Conservation (phyloP, 345 rosid species). For the Pistacia vera region DNA sequence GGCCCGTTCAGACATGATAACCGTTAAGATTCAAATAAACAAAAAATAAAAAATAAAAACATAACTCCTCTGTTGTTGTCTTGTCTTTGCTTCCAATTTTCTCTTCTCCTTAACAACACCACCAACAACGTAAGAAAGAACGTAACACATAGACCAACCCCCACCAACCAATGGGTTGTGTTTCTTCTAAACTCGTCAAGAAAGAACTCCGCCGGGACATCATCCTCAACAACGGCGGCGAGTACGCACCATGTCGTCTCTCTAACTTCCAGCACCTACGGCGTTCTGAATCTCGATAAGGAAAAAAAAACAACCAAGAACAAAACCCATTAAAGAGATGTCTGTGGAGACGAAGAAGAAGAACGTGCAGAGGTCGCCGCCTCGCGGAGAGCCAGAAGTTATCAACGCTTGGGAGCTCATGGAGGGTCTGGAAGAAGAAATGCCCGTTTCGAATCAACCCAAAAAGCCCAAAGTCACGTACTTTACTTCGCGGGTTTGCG, state of each 20-base stretch:
- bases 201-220: slow-evolving; percentile 58
- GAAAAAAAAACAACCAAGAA: slow-evolving; percentile 10
- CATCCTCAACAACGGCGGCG: slow-evolving; percentile 57
- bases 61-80: slow-evolving; percentile 11
- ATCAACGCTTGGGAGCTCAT: slow-evolving; percentile 85
- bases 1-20: slow-evolving; percentile 52
- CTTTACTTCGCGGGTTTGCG: slow-evolving; percentile 36
- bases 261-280: slow-evolving; percentile 89
- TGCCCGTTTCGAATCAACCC: slow-evolving; percentile 25
- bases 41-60: slow-evolving; percentile 17
- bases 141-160: slow-evolving; percentile 10
- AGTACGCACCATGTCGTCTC: slow-evolving; percentile 68
- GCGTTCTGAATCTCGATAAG: slow-evolving; percentile 66
- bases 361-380: slow-evolving; percentile 34
- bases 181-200: slow-evolving; percentile 66
- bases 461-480: slow-evolving; percentile 58
- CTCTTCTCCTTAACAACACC: not conserved
- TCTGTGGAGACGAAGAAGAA: slow-evolving; percentile 28
- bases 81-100: slow-evolving; percentile 1
- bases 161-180: slow-evolving; percentile 75
- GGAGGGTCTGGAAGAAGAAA: slow-evolving; percentile 80
- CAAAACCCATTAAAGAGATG: slow-evolving; percentile 25
- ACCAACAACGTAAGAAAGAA: not conserved
- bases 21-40: slow-evolving; percentile 36
- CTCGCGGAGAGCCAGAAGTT: slow-evolving; percentile 54